Base-by-base conservation (phyloP, 257 asterid species). In the Solanum verrucosum region DNA sequence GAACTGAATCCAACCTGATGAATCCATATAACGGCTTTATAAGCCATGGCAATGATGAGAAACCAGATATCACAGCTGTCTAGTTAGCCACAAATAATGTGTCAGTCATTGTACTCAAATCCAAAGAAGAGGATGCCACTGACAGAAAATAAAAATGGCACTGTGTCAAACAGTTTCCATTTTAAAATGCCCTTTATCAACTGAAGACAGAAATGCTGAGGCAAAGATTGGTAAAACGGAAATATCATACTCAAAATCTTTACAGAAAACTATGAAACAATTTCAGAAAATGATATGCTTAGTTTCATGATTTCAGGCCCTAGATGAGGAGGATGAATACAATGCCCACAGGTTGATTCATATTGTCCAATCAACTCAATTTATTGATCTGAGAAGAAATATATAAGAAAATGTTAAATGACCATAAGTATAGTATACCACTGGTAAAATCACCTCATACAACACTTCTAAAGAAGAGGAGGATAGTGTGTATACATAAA, bases 11-110 rank as follows among this genome's bases (percentile, higher is more conserved):
- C 85, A 90, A 97, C 99, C 98, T 96, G 93, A 96, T 92, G 92
- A 97, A 97, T 67, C 99, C 99, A 90, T 97, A 97, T 25, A 97
- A 93, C 23, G 99, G 99, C 88, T 97, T 97, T 84, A 96, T 91
- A 87, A 97, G 98, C 99, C 99, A 97, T 27, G 99, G 99, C 84
- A 96, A 90, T 59, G 99, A 71, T 29, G 98, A 93, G 87, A 97
- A 91, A 87, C 99, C 99, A 92, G 95, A 89, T 91, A 97, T 92
- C 81, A 97, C 90, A 87, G 99, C 99, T 94, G 99, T 95, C 99
- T 97, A 94, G 94, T 90, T 90, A 92, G 92, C 79, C 93, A 91
- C 31, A 90, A 59, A 88, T 87, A 87, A 89, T 72, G 44, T 87
- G 92, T 93, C 87, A 96, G 97, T 89, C 88, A 82, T 87, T 85